Base-by-base conservation (phyloP, 352 stramenopile genomes). In the Thalassiosira livingstoniorum region DNA sequence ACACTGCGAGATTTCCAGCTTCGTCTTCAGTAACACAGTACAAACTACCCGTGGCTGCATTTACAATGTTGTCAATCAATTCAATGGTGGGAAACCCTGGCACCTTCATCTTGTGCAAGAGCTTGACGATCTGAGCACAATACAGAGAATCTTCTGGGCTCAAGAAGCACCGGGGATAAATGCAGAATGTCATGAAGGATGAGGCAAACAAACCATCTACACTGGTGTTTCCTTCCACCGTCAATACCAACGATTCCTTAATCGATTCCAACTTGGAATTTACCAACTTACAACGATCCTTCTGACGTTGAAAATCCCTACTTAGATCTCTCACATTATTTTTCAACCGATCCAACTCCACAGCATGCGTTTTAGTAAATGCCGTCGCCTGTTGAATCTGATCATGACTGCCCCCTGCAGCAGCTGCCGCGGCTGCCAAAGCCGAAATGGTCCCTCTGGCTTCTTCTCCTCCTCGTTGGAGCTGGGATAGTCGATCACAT, bases 21-120 rank as follows among this genome's bases (percentile, higher is more conserved):
- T 95, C 91, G 34, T 85, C 85, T 81, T 95, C 91, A 11, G 91
- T 95, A 1, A 91, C 53, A 60, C 78, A 91, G 79, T 90, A 94
- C 3, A 94, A 73, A 29, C 86, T 76, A 0, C 82, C 86, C 34
- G 83, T 85, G n/a, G 87, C 55, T 25, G 78, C 64, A 74, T 87
- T 82, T 18, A 94, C 81, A 35, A 93, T 78, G 25, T 77, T 70
- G 37, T 95, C 89, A 58, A 92, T 80, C 62, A 89, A 82, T 68
- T 89, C 57, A 51, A 95, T 75, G 0, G 79, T 92, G 18, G 71
- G 84, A 68, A 95, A 95, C 2, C 90, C 83, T 27, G 86, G 89
- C 37, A 88, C 86, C 62, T 88, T 86, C 37, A 92, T 82, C 25
- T 77, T 80, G 75, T 95, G 91, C 13, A 95, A 75, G n/a, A 91